Conservation (phyloP, 2,329 filamentous ascomycete species). For the Penicillium sp. region DNA sequence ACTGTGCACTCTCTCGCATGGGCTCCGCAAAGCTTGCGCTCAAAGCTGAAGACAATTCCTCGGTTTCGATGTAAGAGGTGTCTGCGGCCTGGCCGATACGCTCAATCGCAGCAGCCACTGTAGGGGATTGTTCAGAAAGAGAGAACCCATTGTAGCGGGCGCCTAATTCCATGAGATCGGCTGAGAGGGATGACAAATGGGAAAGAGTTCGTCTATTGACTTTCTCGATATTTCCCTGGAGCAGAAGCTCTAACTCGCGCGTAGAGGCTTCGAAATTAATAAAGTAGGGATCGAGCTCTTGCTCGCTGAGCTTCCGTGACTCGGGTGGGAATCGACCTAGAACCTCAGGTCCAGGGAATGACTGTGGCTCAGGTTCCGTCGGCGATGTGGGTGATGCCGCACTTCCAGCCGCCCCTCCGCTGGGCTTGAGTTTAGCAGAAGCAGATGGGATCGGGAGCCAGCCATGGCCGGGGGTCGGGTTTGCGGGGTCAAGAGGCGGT, state of each 20-base stretch:
- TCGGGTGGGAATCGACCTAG: slow-evolving; percentile 82
- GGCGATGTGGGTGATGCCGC: slow-evolving; percentile 43
- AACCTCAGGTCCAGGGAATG: slow-evolving; percentile 61
- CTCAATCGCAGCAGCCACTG: slow-evolving; percentile 89
- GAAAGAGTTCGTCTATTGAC: slow-evolving; percentile 87
- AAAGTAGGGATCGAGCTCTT: slow-evolving; percentile 95
- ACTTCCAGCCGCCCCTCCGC: slow-evolving; percentile 42
- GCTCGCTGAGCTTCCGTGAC: slow-evolving; percentile 73
- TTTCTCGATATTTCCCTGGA: slow-evolving; percentile 94
- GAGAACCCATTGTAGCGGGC: slow-evolving; percentile 98
- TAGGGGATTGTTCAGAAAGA: slow-evolving; percentile 84
- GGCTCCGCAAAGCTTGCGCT: slow-evolving; percentile 95
- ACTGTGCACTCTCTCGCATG: slow-evolving; percentile 96
- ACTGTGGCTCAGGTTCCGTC: slow-evolving; percentile 56
- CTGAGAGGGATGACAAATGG: slow-evolving; percentile 78
- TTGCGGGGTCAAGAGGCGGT: slow-evolving; percentile 92
- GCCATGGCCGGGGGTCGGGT: slow-evolving; percentile 80
- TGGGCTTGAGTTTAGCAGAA: slow-evolving; percentile 79
- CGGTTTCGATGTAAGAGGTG: slow-evolving; percentile 91
- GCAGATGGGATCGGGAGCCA: slow-evolving; percentile 83
- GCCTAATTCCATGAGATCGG: slow-evolving; percentile 88
- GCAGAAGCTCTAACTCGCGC: slow-evolving; percentile 82
- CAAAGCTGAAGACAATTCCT: slow-evolving; percentile 83
- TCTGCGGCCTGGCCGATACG: slow-evolving; percentile 92
- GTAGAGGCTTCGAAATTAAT: slow-evolving; percentile 89